phyloP scores from a whole-genome alignment of 1,284 basidiomycete genomes.

The Waitea zeae region DNA sequence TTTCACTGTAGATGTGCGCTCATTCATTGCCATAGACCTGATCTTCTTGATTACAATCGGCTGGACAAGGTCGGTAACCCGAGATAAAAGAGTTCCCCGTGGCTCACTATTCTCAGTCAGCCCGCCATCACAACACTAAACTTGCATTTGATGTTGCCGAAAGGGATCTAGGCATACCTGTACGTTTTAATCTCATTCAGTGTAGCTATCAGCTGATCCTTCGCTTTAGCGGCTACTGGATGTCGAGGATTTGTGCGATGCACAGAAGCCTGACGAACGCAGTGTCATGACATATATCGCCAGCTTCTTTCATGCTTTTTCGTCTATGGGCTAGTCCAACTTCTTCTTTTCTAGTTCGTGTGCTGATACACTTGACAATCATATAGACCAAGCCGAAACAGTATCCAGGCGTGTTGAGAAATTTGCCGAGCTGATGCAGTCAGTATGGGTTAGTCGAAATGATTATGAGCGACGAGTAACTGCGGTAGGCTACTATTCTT shows the following conservation, averaged over 20 bases:
- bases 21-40: constrained; percentile 93
- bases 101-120: constrained; percentile 23
- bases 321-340: constrained; percentile 71
- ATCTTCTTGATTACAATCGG: constrained; percentile 78
- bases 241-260: constrained; percentile 92
- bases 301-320: constrained; percentile 96
- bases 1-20: constrained; percentile 63
- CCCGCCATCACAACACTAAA: constrained; percentile 67
- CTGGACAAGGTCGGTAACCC: constrained; percentile 52
- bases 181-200: constrained; percentile 19
- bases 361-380: not conserved
- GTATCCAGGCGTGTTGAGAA: constrained; percentile 89
- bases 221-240: constrained; percentile 72
- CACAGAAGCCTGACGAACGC: constrained; percentile 78
- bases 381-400: constrained; percentile 82
- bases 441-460: constrained; percentile 70
- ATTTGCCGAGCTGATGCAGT: constrained; percentile 91
- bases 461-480: constrained; percentile 88
- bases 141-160: constrained; percentile 80
- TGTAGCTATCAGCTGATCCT: constrained; percentile 6
- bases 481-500: constrained; percentile 24
- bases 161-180: constrained; percentile 78
- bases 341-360: no score
- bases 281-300: constrained; percentile 95
- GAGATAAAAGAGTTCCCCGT: no score